These are phyloP conservation scores for Beta lomatogona DNA, from an alignment of 179 eudicot genomes.

Conservation along the genomic window DNA sequence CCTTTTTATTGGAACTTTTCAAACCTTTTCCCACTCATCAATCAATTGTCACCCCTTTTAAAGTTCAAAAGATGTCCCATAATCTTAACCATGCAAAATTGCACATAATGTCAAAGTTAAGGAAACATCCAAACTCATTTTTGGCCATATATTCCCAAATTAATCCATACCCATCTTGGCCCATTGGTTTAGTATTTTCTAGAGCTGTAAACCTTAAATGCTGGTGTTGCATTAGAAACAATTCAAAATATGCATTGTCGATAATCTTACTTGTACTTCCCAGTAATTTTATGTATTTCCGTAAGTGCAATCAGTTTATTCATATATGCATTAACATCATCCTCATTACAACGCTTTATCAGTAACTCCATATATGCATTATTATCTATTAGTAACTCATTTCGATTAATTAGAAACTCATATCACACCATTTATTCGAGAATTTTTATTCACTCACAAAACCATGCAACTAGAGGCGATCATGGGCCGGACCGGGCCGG, in stretches of 20 bases:
- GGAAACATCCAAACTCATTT: slow-evolving; percentile 25
- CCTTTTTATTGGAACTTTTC: slow-evolving; percentile 24
- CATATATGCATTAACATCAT: no score
- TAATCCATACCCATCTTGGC: background rate
- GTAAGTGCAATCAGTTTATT: no score
- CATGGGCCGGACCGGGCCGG: no score
- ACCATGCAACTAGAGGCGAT: background rate
- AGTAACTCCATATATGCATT: background rate
- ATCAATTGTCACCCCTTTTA: slow-evolving; percentile 22
- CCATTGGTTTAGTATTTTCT: background rate
- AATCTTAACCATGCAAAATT: slow-evolving; percentile 12
- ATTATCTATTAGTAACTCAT: no score
- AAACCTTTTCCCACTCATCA: slow-evolving; percentile 13
- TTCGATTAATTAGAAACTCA: background rate
- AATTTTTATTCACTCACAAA: background rate
- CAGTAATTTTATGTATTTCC: no score
- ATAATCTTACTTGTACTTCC: background rate
- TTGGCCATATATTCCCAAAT: background rate
- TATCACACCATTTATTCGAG: no score
- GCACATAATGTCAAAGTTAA: slow-evolving; percentile 25
- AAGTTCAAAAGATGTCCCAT: slow-evolving; percentile 23
- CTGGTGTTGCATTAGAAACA: no score
- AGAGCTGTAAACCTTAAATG: no score
- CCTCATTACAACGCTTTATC: no score
- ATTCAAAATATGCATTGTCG: no score